Evolutionary conservation across 257 asterid species (phyloP), one percentile per base, ranked within the genome.

Genomic region (Scutellaria minor): DNA sequence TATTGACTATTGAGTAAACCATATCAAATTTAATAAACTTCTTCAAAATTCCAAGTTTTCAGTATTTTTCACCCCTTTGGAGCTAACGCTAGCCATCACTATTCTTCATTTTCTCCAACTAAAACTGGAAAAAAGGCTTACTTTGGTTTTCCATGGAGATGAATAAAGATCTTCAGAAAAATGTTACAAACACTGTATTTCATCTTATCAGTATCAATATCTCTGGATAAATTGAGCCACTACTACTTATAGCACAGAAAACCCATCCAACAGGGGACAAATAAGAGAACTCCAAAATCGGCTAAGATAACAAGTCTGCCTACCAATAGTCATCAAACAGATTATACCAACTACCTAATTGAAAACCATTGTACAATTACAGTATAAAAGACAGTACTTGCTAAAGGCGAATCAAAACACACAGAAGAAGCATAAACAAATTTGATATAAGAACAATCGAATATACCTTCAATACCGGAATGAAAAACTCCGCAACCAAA

Each of bases 391-490:
- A 12, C 27, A 68, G 37, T 6, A 15, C 20, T 40, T 22, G 41
- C 13, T 53, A 24, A 53, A 68, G 20, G 15, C 5, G 10, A 52
- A 52, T 66, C 55, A 74, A 50, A 45, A 65, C 61, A 70, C 27
- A 46, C 61, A 61, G 2, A 45, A 40, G 13, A 35, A 41, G 55
- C 10, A 46, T 5, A 3, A 0, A 24, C 10, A 14, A 7, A 39
- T n/a, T n/a, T 31, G 55, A 70, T 72, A 15, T 14, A 50, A 48
- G 66, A 64, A 63, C 39, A 63, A 9, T 15, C 9, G 37, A 68
- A 63, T 9, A 41, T 91, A 91, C 97, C 96, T 91, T 91, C 95
- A 78, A 91, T 86, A 35, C 97, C 97, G 9, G 97, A 89, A 82
- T 89, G 97, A 76, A 86, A 91, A 70, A 91, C 85, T 48, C 97